Evolutionary conservation across 768 basidiomycete species (phyloP), one percentile per base, ranked within the genome.

Genomic region (Naematelia aurantialba): DNA sequence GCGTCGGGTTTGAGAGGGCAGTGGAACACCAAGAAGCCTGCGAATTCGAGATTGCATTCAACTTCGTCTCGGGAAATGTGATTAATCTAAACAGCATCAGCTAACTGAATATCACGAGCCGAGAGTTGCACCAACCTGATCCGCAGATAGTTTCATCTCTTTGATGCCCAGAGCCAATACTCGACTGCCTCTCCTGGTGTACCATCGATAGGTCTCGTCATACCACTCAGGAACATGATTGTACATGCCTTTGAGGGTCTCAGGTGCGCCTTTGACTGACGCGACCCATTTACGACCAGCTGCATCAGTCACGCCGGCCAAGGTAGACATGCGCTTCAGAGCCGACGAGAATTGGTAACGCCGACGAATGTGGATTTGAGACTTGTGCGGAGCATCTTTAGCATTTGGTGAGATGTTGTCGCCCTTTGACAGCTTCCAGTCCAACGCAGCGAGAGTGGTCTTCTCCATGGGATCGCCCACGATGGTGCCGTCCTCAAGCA

Each of bases 381-480:
- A 67, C 22, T 65, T 67, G 63, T 79, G 73, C 1, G 84, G 79
- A 0, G 85, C 82, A 11, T 79, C 78, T 49, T 74, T 67, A 1
- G 80, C 73, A 42, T 52, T 52, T 4, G 91, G 86, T 1, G 84
- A 78, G 61, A 94, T 80, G n/a, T 81, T 75, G 67, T 94, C 89
- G 29, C 88, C 88, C 52, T 79, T 78, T 11, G 72, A 65, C 12
- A 98, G 76, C 58, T 85, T 85, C 94, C 96, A 98, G 49, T 89
- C 86, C 26, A 99, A 81, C 1, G 91, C 87, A 61, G 89, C 89
- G 5, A 98, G 80, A 0, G 96, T 94, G 0, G 89, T 93, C 79
- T 93, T 92, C 78, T 99, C 96, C 96, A 99, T 99, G 0, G 96
- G 96, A 74, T 99, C 96, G 2, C 96, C 96, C 45, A 98, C 93